phyloP scores from a whole-genome alignment of 1,284 basidiomycete species.

The Cutaneotrichosporon spelunceum region DNA sequence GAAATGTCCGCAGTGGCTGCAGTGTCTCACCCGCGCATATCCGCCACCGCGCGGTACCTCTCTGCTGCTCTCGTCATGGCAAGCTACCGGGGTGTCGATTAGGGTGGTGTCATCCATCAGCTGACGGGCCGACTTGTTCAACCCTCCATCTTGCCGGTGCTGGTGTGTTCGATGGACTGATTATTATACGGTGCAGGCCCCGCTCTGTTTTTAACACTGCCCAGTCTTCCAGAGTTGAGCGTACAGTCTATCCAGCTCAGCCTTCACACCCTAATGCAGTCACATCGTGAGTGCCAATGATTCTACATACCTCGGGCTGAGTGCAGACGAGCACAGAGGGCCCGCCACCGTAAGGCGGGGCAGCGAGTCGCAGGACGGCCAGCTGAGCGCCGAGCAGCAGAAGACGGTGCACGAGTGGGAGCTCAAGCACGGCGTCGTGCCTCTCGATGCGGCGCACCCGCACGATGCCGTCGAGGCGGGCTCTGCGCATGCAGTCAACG shows the following conservation, averaged over 20 bases:
- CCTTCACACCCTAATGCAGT: neutral
- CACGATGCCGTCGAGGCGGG: neutral
- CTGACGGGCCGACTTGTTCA: constrained; percentile 1
- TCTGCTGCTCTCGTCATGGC: neutral
- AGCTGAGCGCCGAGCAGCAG: constrained; percentile 1
- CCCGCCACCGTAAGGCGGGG: neutral
- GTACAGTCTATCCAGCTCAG: neutral
- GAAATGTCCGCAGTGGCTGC: neutral
- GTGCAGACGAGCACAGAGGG: neutral
- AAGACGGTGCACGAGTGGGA: constrained; percentile 1
- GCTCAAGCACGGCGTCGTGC: constrained; percentile 7
- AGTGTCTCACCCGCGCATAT: neutral
- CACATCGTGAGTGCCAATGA: neutral
- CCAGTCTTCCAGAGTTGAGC: too few relatives aligned
- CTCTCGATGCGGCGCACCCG: neutral
- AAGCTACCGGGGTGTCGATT: neutral
- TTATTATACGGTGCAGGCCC: too few relatives aligned
- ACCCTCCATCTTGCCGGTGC: neutral
- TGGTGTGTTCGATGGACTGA: neutral
- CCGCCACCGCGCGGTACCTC: too few relatives aligned
- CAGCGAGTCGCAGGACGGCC: neutral
- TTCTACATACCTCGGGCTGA: too few relatives aligned
- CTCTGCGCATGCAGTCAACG: neutral
- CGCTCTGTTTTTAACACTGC: too few relatives aligned
- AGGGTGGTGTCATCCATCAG: neutral